Conservation (phyloP, 345 rosid species). For the Barbarea vulgaris region DNA sequence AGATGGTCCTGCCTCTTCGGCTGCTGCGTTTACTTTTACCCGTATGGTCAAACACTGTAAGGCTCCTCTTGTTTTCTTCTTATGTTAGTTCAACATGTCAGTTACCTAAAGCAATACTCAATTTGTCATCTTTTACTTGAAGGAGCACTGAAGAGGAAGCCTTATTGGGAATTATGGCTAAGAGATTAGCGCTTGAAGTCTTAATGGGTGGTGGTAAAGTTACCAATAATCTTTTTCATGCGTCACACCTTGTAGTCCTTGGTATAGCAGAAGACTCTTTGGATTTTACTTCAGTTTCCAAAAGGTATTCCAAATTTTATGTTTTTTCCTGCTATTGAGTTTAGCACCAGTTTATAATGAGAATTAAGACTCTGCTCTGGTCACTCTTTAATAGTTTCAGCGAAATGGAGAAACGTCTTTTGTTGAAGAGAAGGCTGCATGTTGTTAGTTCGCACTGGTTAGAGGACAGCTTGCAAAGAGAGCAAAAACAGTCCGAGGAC, state of each 20-base stretch:
- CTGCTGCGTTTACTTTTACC: slow-evolving; percentile 66
- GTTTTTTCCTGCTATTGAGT: slow-evolving; percentile 1
- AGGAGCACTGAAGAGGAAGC: slow-evolving; percentile 65
- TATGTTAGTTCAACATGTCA: slow-evolving; percentile 2
- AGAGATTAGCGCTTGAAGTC: slow-evolving; percentile 77
- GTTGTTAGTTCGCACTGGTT: slow-evolving; percentile 78
- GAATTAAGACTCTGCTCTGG: slow-evolving; percentile 9
- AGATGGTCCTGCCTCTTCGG: slow-evolving; percentile 71
- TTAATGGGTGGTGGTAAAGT: slow-evolving; percentile 79
- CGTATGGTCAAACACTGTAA: slow-evolving; percentile 52
- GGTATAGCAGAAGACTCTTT: slow-evolving; percentile 46
- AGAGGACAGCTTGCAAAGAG: slow-evolving; percentile 65
- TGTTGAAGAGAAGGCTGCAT: slow-evolving; percentile 52
- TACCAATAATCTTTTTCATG: slow-evolving; percentile 54
- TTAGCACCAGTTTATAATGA: slow-evolving; percentile 1
- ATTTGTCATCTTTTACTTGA: slow-evolving; percentile 14
- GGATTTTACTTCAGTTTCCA: slow-evolving; percentile 48
- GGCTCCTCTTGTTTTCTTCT: slow-evolving; percentile 28
- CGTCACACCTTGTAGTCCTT: slow-evolving; percentile 78
- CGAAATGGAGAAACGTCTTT: slow-evolving; percentile 47
- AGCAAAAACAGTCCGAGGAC: slow-evolving; percentile 64
- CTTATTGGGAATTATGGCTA: slow-evolving; percentile 53
- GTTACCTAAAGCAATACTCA: slow-evolving; percentile 9
- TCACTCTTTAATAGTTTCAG: slow-evolving; percentile 50
- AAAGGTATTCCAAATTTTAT: slow-evolving; percentile 46